Base-by-base conservation (phyloP, 2,329 filamentous ascomycete genomes). In the Cladosporium sp. region DNA sequence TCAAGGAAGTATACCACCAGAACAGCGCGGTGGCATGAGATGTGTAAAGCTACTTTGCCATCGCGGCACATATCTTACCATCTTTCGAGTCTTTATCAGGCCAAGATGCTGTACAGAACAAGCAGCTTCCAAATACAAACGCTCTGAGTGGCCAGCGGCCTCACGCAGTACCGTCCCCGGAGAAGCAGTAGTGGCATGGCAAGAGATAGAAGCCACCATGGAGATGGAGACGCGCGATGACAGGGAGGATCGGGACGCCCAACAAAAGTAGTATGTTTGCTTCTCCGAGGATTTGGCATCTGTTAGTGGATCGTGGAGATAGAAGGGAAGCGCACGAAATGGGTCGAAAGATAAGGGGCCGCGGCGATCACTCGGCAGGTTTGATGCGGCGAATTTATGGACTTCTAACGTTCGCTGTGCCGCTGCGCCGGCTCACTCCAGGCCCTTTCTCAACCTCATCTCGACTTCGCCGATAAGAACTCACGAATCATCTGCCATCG, bases 391-490 rank as follows among this genome's bases (percentile, higher is more conserved):
- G 50, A 53, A 31, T 53, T 53, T 46, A 23, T 33, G 16, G 56
- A 59, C 37, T 46, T 59, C n/a, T n/a, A 21, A 58, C 28, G 56
- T 28, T 44, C 33, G 6, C 56, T 23, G 52, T 55, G 28, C 52
- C 31, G 29, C 52, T 31, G 52, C 52, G 52, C 29, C 53, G 29
- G 23, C 11, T 16, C 7, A 33, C 60, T 31, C 58, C 62, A 60
- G 18, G 37, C 55, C 62, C 29, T 53, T 21, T 53, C 35, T 52
- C 62, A 46, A 65, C 62, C 29, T 65, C 62, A 65, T 65, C 62
- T 58, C 62, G 29, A 58, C 62, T 44, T 40, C n/a, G 12, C 53
- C 50, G 55, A 58, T 65, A 58, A 65, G 44, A 21, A 62, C 31
- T 35, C 18, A 33, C 61, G 50, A 56, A 63, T 49, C 50, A 56